Conservation (phyloP, 495 filamentous ascomycete species). For the Penicillium fimorum region DNA sequence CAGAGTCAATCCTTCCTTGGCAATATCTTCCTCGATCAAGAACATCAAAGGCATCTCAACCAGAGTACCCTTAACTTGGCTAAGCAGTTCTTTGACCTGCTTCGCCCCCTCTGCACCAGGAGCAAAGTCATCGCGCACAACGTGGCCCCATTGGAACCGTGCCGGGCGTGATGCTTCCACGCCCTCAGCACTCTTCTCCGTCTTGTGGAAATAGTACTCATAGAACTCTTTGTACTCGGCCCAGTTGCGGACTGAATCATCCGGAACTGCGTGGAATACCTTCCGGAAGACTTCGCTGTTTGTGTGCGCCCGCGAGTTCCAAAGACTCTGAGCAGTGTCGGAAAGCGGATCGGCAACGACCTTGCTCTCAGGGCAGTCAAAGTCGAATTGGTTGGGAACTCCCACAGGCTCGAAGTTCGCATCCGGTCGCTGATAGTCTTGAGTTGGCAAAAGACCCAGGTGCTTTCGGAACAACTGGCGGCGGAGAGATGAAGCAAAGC, state of each 20-base stretch:
- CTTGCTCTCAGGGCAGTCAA: slow-evolving; percentile 68
- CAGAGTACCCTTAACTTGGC: slow-evolving; percentile 70
- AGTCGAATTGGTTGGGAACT: slow-evolving; percentile 77
- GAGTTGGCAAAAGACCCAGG: slow-evolving; percentile 75
- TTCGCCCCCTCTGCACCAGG: slow-evolving; percentile 56
- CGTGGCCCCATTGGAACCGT: slow-evolving; percentile 75
- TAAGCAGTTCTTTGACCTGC: slow-evolving; percentile 81
- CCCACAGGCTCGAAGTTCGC: slow-evolving; percentile 76
- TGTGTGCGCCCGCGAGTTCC: slow-evolving; percentile 67
- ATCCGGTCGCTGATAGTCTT: slow-evolving; percentile 61
- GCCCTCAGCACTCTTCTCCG: slow-evolving; percentile 45
- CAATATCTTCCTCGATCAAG: slow-evolving; percentile 82
- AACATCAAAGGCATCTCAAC: slow-evolving; percentile 95
- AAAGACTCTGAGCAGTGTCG: slow-evolving; percentile 63
- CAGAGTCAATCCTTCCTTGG: slow-evolving; percentile 75
- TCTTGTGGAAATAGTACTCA: slow-evolving; percentile 64
- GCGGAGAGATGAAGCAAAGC: slow-evolving; percentile 82
- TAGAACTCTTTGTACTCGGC: slow-evolving; percentile 83
- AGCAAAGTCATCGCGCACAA: slow-evolving; percentile 76
- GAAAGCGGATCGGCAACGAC: slow-evolving; percentile 74
- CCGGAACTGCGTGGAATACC: slow-evolving; percentile 86
- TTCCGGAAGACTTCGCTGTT: slow-evolving; percentile 86
- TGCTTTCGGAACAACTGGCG: slow-evolving; percentile 89
- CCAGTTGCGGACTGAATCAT: slow-evolving; percentile 80
- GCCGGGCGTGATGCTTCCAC: slow-evolving; percentile 40